Percentiles rank a stretch among this genome's conserved stretches.
Evolutionary conservation across 176 grass and related monocot genomes (phyloP).

Genomic region (Saccharum officinarum): DNA sequence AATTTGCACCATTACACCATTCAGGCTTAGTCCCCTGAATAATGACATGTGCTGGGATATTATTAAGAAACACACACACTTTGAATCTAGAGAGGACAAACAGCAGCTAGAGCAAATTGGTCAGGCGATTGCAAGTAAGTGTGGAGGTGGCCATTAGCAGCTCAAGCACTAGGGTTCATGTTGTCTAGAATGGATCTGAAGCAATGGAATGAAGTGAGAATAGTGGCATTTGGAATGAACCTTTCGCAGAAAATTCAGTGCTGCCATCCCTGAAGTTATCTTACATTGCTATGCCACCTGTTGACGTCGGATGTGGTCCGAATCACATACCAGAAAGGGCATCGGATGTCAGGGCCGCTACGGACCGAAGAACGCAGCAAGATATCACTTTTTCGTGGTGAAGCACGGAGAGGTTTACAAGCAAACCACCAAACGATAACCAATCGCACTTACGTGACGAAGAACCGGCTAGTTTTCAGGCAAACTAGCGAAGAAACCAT

Average conservation of each 20-base stretch:
- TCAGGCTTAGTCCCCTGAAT: not conserved
- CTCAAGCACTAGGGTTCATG: not conserved
- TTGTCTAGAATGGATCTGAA: not conserved
- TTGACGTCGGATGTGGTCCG: too few relatives aligned
- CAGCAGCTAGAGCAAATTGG: not conserved
- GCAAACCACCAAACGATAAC: too few relatives aligned
- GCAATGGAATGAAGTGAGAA: not conserved
- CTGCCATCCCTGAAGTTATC: not conserved
- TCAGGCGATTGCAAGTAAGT: not conserved
- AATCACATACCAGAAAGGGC: too few relatives aligned
- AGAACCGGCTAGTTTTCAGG: too few relatives aligned
- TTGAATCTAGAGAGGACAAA: not conserved
- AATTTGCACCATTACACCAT: not conserved
- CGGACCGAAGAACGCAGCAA: too few relatives aligned
- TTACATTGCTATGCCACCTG: constrained; percentile 7
- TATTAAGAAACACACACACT: not conserved
- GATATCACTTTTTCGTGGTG: too few relatives aligned
- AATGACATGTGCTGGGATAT: not conserved
- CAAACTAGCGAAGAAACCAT: too few relatives aligned
- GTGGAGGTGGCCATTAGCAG: not conserved
- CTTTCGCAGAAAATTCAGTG: not conserved
- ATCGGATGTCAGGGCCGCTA: too few relatives aligned
- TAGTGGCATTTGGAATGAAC: not conserved
- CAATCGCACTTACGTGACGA: too few relatives aligned
- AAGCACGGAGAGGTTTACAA: too few relatives aligned